These are phyloP conservation scores for Xylaria castorea DNA, from an alignment of 495 filamentous ascomycete species.

Conservation along the genomic window DNA sequence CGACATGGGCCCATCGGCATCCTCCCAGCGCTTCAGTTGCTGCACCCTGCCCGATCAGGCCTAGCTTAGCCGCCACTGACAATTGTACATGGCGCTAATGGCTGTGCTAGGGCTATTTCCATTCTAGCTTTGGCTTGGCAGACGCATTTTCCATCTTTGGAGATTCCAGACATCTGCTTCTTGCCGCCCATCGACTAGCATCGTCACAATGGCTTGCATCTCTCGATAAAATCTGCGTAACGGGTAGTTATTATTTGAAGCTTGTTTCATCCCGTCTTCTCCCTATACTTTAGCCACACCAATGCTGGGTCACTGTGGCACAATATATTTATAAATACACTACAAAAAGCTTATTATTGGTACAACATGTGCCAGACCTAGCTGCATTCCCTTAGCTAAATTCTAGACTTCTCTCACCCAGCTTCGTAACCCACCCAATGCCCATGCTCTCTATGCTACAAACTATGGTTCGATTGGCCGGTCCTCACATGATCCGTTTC, in stretches of 20 bases:
- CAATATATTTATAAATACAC: background rate
- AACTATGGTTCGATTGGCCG: background rate
- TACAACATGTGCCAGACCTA: background rate
- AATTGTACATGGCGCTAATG: constrained; percentile 28
- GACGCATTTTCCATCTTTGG: constrained; percentile 8
- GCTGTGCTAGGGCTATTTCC: background rate
- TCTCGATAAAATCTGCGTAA: background rate
- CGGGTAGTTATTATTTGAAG: background rate
- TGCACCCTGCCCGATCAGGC: constrained; percentile 8
- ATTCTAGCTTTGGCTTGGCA: constrained; percentile 16
- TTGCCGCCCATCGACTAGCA: background rate
- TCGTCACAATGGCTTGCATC: constrained; percentile 6
- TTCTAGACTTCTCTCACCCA: background rate
- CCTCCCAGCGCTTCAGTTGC: constrained; percentile 8
- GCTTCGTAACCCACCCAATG: background rate
- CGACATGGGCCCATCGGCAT: constrained; percentile 6
- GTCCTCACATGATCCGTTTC: background rate
- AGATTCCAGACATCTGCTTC: constrained; percentile 11
- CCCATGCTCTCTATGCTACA: background rate
- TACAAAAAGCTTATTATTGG: background rate
- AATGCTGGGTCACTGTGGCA: background rate
- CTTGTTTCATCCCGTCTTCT: background rate
- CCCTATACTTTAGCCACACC: background rate
- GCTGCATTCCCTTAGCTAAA: background rate
- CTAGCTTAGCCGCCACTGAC: constrained; percentile 11